These are phyloP conservation scores for Erodium trifolium DNA, from an alignment of 441 rosid species.

Conservation along the genomic window DNA sequence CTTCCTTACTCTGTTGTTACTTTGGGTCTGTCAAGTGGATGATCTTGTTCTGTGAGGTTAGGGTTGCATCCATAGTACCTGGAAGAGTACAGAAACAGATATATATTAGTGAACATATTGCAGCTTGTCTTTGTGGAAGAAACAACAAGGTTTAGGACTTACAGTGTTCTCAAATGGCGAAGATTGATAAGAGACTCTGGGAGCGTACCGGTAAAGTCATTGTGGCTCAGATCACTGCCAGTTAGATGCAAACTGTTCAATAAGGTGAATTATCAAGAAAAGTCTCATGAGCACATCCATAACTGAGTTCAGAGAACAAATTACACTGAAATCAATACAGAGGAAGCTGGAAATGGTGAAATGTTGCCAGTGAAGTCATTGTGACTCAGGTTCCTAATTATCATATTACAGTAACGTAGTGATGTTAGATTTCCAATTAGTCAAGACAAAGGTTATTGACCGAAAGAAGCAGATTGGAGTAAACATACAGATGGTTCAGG, in stretches of 20 bases:
- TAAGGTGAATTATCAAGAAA: background rate
- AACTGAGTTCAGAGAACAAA: conserved; percentile 20
- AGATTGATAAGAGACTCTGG: conserved; percentile 34
- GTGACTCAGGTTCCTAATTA: conserved; percentile 47
- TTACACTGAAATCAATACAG: conserved; percentile 49
- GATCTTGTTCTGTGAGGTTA: conserved; percentile 17
- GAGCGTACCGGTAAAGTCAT: conserved; percentile 34
- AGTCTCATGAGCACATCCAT: conserved; percentile 8
- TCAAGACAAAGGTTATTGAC: conserved; percentile 6
- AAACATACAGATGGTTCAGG: conserved; percentile 44
- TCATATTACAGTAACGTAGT: background rate
- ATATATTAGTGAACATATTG: conserved; percentile 11
- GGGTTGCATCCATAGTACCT: conserved; percentile 56
- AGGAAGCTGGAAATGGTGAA: conserved; percentile 36
- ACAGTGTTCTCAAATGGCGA: conserved; percentile 37
- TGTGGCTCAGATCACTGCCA: conserved; percentile 53
- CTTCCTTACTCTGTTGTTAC: conserved; percentile 44
- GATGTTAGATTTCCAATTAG: conserved; percentile 1
- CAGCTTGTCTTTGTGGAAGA: background rate
- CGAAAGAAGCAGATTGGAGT: conserved; percentile 4
- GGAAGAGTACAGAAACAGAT: conserved; percentile 17
- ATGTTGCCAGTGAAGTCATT: conserved; percentile 38
- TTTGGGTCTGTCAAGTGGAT: conserved; percentile 25
- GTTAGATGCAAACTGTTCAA: conserved; percentile 15
- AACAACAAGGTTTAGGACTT: conserved; percentile 18